These are phyloP conservation scores for Scutellaria minor DNA, from an alignment of 257 asterid genomes.

Conservation along the genomic window DNA sequence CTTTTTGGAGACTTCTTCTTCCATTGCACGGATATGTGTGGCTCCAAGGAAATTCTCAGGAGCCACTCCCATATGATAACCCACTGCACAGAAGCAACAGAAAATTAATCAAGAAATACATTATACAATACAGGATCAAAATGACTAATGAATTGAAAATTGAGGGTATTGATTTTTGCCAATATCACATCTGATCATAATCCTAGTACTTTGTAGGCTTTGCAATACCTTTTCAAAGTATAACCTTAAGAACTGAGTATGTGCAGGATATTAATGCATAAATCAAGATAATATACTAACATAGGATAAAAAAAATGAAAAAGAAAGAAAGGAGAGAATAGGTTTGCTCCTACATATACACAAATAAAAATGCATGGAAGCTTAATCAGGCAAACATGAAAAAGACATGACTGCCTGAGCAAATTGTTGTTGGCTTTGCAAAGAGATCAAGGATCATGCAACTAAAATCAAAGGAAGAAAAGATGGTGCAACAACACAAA, in stretches of 20 bases:
- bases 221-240: background rate
- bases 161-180: background rate
- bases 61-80: slow-evolving; percentile 64
- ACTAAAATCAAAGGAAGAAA: background rate
- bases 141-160: background rate
- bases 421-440: background rate
- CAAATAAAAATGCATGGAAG: background rate
- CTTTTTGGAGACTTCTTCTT: slow-evolving; percentile 66
- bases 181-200: slow-evolving; percentile 9
- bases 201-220: slow-evolving; percentile 10
- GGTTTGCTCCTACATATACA: background rate
- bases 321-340: no score
- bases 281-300: background rate
- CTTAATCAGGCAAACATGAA: background rate
- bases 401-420: background rate
- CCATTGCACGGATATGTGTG: slow-evolving; percentile 61
- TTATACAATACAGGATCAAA: background rate
- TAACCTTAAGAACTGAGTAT: background rate
- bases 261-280: background rate
- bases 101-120: background rate
- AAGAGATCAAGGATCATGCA: background rate
- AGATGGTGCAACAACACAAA: background rate
- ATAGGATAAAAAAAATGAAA: background rate
- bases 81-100: slow-evolving; percentile 51
- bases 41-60: slow-evolving; percentile 59